Evolutionary conservation across 2,329 filamentous ascomycete species (phyloP), one percentile per base, ranked within the genome.

Genomic region (Pseudogymnoascus pannorum): DNA sequence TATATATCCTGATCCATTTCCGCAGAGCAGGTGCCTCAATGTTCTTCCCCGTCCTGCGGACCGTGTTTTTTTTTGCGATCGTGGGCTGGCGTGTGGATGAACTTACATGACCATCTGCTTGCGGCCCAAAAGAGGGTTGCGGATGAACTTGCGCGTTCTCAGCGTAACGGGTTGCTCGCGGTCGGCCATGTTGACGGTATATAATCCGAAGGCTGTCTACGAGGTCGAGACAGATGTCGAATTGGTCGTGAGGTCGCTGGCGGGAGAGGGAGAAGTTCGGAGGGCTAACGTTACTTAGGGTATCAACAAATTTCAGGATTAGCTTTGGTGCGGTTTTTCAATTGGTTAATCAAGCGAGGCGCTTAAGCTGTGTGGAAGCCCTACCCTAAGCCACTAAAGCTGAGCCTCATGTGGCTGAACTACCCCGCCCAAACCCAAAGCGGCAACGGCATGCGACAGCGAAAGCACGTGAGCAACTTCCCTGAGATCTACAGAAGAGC

Each of bases 21-120:
- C 26, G 12, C 48, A 54, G 48, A 29, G 48, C 48, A 6, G n/a
- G 9, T 54, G 26, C 26, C 26, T 31, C 48, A 31, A 63, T 62
- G 18, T 35, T 16, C 20, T 60, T 57, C 59, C 64, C 64, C 62
- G 64, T 59, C 63, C 60, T 61, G 61, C 48, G 26, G 33, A 42
- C 3, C 22, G 57, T 58, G 4, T 26, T n/a, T n/a, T n/a, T n/a
- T n/a, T n/a, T 48, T 29, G 58, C 58, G 58, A 42, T 60, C 35
- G 35, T 54, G 33, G 31, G 57, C 31, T 40, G 57, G 31, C 57
- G 64, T 64, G 60, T 61, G 64, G 67, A 64, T 67, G 71, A 72
- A 88, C 89, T 87, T 91, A 97, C 93, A 97, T 90, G 82, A 97
- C 93, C 91, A 97, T 96, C 88, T 97, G 93, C 87, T 96, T 96